phyloP scores from a whole-genome alignment of 345 rosid genomes.

The Triadica sebifera region DNA sequence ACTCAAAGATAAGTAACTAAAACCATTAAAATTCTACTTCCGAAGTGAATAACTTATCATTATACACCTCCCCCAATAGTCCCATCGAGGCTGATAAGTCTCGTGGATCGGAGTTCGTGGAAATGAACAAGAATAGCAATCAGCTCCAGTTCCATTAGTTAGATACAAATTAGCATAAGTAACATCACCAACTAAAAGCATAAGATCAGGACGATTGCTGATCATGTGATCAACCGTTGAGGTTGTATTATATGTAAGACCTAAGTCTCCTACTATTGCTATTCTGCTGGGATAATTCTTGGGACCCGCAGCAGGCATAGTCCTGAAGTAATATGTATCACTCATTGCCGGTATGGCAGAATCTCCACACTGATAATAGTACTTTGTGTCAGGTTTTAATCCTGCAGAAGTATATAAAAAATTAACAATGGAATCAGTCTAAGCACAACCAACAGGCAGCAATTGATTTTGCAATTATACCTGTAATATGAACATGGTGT shows the following conservation, averaged over 20 bases:
- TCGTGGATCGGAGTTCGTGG: constrained; percentile 58
- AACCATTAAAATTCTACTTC: background rate
- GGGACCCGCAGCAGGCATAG: constrained; percentile 63
- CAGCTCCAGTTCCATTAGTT: constrained; percentile 54
- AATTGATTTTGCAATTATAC: constrained; percentile 1
- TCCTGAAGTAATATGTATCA: constrained; percentile 45
- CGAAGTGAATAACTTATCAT: background rate
- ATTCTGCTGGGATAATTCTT: constrained; percentile 63
- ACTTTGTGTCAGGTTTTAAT: constrained; percentile 53
- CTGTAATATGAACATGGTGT: constrained; percentile 28
- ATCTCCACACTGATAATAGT: constrained; percentile 72
- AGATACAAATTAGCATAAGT: constrained; percentile 73
- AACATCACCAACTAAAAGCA: constrained; percentile 71
- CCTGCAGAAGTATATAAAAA: constrained; percentile 37
- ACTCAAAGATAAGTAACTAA: background rate
- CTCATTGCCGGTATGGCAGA: constrained; percentile 63
- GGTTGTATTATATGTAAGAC: constrained; percentile 80
- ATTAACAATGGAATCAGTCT: background rate
- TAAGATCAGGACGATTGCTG: constrained; percentile 77
- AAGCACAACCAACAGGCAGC: background rate
- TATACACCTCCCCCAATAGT: constrained; percentile 85
- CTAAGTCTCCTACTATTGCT: constrained; percentile 73
- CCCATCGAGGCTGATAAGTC: constrained; percentile 97
- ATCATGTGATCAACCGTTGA: constrained; percentile 53
- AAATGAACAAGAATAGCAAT: constrained; percentile 55